Evolutionary conservation across 495 filamentous ascomycete species (phyloP).

Genomic region (Aspergillus conjunctus): DNA sequence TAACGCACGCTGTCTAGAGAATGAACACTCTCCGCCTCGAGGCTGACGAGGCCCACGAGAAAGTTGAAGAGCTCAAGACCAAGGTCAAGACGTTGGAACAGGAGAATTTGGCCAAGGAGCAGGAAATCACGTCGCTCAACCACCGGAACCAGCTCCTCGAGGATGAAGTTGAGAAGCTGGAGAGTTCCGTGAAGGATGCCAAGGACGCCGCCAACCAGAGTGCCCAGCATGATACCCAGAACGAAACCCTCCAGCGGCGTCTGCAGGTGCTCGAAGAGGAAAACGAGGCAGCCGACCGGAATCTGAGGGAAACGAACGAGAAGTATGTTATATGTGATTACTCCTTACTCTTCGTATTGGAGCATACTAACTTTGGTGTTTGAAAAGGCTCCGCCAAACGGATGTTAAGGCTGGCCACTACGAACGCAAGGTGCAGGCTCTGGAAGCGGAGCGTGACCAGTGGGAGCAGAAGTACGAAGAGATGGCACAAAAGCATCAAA

Average conservation of each 20-base stretch:
- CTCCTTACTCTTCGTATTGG: neutral
- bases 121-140: slow-evolving; percentile 91
- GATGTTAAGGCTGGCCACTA: slow-evolving; percentile 99
- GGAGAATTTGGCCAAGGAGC: slow-evolving; percentile 93
- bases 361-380: slow-evolving; percentile 25
- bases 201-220: slow-evolving; percentile 78
- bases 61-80: slow-evolving; percentile 82
- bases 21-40: slow-evolving; percentile 91
- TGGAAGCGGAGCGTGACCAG: slow-evolving; percentile 83
- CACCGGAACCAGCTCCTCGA: slow-evolving; percentile 93
- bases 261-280: slow-evolving; percentile 96
- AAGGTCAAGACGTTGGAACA: slow-evolving; percentile 90
- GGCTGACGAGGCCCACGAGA: slow-evolving; percentile 75
- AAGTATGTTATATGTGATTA: slow-evolving; percentile 65
- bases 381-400: slow-evolving; percentile 86
- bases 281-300: slow-evolving; percentile 92
- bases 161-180: slow-evolving; percentile 85
- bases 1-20: slow-evolving; percentile 61
- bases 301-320: slow-evolving; percentile 93
- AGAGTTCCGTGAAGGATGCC: slow-evolving; percentile 70
- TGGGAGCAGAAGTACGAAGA: slow-evolving; percentile 98
- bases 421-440: slow-evolving; percentile 97
- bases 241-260: slow-evolving; percentile 85
- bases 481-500: slow-evolving; percentile 81
- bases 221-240: slow-evolving; percentile 74